A percentile compares a stretch with the other conserved stretches of the same genome.
Evolutionary conservation across 345 rosid genomes (phyloP).

Genomic region (Populus deltoides): DNA sequence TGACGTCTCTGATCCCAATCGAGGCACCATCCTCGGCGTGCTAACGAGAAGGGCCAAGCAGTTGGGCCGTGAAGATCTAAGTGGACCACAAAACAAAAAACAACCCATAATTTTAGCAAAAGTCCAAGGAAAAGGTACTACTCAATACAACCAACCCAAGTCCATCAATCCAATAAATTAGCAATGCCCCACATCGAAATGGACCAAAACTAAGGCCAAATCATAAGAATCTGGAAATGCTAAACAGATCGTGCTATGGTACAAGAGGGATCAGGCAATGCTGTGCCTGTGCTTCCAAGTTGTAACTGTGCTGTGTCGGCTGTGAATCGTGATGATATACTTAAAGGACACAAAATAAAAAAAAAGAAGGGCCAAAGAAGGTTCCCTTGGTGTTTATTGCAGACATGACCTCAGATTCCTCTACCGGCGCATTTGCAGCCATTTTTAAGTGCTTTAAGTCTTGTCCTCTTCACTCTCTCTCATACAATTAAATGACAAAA

Average conservation of each 20-base stretch:
- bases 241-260: background rate
- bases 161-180: background rate
- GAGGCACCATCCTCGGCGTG: no score
- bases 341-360: background rate
- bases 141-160: background rate
- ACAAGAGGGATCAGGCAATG: no score
- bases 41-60: no score
- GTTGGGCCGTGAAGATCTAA: no score
- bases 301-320: no score
- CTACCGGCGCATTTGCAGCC: slow-evolving; percentile 23
- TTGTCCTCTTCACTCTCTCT: background rate
- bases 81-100: no score
- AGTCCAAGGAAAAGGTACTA: background rate
- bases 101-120: background rate
- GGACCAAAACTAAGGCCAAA: background rate
- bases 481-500: slow-evolving; percentile 1
- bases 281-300: no score
- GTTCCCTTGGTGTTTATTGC: slow-evolving; percentile 3
- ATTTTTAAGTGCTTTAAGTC: slow-evolving; percentile 18
- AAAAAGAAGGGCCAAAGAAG: slow-evolving; percentile 2
- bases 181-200: background rate
- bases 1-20: no score
- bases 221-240: background rate
- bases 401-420: slow-evolving; percentile 10
- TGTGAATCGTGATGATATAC: no score